Percentiles rank a stretch among this genome's conserved stretches.
Conservation (phyloP, 2,329 filamentous ascomycete genomes). For the Pyrenochaeta sp. region DNA sequence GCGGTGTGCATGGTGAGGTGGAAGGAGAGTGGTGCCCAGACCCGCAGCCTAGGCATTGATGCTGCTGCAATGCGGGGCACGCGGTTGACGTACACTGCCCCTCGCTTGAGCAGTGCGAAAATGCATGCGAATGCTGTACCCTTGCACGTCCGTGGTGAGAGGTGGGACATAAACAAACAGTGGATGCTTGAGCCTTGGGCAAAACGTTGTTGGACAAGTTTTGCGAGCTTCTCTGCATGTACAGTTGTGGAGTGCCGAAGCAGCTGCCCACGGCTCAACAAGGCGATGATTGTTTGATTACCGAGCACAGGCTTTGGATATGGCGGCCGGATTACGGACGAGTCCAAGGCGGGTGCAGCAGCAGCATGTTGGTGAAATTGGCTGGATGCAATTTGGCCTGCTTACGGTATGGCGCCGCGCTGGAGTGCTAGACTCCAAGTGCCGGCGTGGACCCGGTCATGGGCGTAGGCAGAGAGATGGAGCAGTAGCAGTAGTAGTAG, state of each 20-base stretch:
- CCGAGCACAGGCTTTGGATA: not conserved
- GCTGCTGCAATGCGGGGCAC: conserved; percentile 21
- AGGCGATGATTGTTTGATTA: not conserved
- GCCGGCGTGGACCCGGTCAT: conserved; percentile 6
- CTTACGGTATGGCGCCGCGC: conserved; percentile 1
- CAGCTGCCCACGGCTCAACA: not conserved
- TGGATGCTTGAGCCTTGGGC: not conserved
- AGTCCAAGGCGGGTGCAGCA: conserved; percentile 1
- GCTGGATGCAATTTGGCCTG: conserved; percentile 7
- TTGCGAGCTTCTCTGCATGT: not conserved
- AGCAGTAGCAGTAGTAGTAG: conserved; percentile 1
- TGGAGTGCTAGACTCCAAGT: not conserved
- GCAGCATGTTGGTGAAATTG: not conserved
- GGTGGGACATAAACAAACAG: conserved; percentile 1
- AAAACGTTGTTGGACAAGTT: not conserved
- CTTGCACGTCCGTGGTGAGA: not conserved
- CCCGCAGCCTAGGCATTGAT: conserved; percentile 4
- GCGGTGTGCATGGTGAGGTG: conserved; percentile 28
- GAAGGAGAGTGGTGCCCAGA: conserved; percentile 9
- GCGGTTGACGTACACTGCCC: conserved; percentile 12
- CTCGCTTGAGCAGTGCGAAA: conserved; percentile 6
- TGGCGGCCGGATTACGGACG: not conserved
- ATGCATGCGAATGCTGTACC: conserved; percentile 1
- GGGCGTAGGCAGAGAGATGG: not conserved
- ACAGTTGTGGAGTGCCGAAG: not conserved